Percentiles rank a stretch among this genome's conserved stretches.
These are phyloP conservation scores for Podaxis sp. DNA, from an alignment of 768 basidiomycete species.

Conservation along the genomic window DNA sequence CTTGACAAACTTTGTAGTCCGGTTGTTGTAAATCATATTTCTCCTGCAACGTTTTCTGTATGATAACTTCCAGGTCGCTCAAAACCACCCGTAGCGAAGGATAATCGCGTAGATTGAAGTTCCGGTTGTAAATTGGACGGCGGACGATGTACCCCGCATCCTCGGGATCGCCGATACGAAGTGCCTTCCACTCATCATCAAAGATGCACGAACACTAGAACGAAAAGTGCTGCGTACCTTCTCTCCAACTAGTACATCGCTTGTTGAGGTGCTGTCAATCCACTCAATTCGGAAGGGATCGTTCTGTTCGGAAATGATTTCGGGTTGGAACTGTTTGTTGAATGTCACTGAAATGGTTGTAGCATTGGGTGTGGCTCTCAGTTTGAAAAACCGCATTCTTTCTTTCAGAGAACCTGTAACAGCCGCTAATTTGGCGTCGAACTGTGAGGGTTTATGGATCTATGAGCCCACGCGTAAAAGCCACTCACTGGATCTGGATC, in stretches of 20 bases:
- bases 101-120: constrained; percentile 84
- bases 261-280: constrained; percentile 55
- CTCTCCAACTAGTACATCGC: constrained; percentile 69
- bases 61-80: constrained; percentile 75
- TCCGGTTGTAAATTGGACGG: constrained; percentile 80
- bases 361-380: constrained; percentile 71
- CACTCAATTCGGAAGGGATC: constrained; percentile 85
- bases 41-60: constrained; percentile 59
- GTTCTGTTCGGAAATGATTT: constrained; percentile 81
- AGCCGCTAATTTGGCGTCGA: constrained; percentile 73
- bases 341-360: constrained; percentile 71
- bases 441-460: constrained; percentile 39
- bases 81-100: constrained; percentile 65
- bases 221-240: constrained; percentile 40
- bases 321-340: constrained; percentile 82
- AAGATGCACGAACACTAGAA: not conserved
- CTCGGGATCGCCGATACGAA: constrained; percentile 68
- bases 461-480: not conserved
- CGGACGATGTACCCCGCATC: constrained; percentile 69
- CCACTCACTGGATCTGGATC: constrained; percentile 66
- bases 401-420: constrained; percentile 74
- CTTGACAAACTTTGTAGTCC: constrained; percentile 58
- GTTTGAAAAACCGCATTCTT: constrained; percentile 84
- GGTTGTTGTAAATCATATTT: constrained; percentile 51
- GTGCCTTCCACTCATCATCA: constrained; percentile 45